A percentile compares a stretch with the other conserved stretches of the same genome.
Conservation (phyloP, 2,329 filamentous ascomycete genomes). For the Acarospora socialis region DNA sequence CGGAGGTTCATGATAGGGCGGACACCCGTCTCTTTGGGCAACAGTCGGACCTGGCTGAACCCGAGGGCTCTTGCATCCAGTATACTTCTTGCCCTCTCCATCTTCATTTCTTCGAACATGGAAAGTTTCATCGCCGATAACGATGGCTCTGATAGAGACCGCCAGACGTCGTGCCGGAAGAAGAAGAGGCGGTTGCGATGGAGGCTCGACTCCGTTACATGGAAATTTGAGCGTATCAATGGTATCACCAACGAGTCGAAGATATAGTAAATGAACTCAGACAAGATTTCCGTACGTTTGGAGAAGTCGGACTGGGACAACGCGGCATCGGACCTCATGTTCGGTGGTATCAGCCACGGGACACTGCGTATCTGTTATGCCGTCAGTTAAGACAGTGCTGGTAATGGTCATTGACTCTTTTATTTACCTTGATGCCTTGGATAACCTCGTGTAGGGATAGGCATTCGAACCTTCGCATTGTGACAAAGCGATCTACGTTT, state of each 20-base stretch:
- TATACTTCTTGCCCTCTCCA: conserved; percentile 40
- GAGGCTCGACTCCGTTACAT: conserved; percentile 77
- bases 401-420: conserved; percentile 4
- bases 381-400: conserved; percentile 12
- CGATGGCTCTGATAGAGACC: conserved; percentile 56
- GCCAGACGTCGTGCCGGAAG: conserved; percentile 91
- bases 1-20: conserved; percentile 80
- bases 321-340: conserved; percentile 33
- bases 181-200: conserved; percentile 77
- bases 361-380: conserved; percentile 48
- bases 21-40: conserved; percentile 66
- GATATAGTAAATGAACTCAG: conserved; percentile 79
- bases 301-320: conserved; percentile 54
- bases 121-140: conserved; percentile 49
- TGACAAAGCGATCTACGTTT: conserved; percentile 64
- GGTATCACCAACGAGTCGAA: conserved; percentile 89
- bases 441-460: conserved; percentile 64
- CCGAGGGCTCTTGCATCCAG: conserved; percentile 53
- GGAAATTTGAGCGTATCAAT: conserved; percentile 74
- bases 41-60: conserved; percentile 61
- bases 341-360: conserved; percentile 54
- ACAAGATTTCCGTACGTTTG: conserved; percentile 66
- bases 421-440: conserved; percentile 59
- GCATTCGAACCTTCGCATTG: conserved; percentile 65
- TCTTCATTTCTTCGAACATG: conserved; percentile 67